Percentiles rank a stretch among this genome's conserved stretches.
phyloP scores from a whole-genome alignment of 108 stramenopile species.

The Poteriospumella lacustris region DNA sequence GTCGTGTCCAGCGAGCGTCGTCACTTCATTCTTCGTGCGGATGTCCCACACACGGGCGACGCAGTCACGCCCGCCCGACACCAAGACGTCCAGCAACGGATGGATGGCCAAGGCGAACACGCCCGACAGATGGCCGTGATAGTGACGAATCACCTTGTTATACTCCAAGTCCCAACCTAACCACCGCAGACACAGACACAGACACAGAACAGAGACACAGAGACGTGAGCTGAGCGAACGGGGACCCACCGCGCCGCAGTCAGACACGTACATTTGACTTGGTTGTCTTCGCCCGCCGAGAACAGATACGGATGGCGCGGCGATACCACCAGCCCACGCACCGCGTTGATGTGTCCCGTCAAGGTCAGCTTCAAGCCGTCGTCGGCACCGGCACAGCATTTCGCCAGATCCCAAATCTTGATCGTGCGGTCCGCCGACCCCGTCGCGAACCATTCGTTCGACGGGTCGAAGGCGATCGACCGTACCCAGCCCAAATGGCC shows the following conservation, averaged over 20 bases:
- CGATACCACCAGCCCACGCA: slow-evolving; percentile 88
- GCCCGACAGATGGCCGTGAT: slow-evolving; percentile 94
- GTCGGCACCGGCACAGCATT: slow-evolving; percentile 74
- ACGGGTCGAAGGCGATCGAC: slow-evolving; percentile 87
- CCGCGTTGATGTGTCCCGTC: slow-evolving; percentile 92
- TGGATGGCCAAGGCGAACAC: slow-evolving; percentile 86
- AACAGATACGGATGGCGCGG: slow-evolving; percentile 93
- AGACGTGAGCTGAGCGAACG: not conserved
- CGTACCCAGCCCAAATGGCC: slow-evolving; percentile 98
- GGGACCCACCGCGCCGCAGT: too few relatives aligned
- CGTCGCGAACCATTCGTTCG: slow-evolving; percentile 91
- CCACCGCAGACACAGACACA: not conserved
- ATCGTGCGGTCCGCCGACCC: slow-evolving; percentile 94
- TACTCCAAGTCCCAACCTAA: slow-evolving; percentile 93
- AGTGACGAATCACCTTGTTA: slow-evolving; percentile 96
- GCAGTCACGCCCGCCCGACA: slow-evolving; percentile 97
- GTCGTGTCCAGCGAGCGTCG: slow-evolving; percentile 84
- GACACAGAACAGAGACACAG: not conserved
- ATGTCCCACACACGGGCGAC: slow-evolving; percentile 98
- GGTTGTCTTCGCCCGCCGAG: slow-evolving; percentile 92
- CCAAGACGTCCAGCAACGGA: slow-evolving; percentile 90
- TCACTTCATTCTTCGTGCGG: slow-evolving; percentile 84
- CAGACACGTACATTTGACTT: slow-evolving; percentile 33
- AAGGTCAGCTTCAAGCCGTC: slow-evolving; percentile 90
- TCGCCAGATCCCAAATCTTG: slow-evolving; percentile 95